Evolutionary conservation across 768 basidiomycete species (phyloP).

Genomic region (Tylopilus sp.): DNA sequence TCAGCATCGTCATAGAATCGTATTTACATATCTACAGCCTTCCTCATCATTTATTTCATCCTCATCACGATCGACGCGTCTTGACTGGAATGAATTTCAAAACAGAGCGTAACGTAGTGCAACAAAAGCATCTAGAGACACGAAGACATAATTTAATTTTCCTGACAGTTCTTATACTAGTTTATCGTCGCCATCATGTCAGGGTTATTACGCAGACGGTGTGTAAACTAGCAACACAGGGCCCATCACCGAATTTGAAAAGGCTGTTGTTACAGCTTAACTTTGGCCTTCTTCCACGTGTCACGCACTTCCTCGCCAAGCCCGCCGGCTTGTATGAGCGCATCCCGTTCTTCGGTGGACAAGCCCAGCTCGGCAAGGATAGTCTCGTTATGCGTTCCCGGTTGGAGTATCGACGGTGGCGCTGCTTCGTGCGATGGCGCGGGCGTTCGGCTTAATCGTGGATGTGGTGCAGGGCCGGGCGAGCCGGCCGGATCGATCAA

Average conservation of each 20-base stretch:
- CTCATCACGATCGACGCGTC: background rate
- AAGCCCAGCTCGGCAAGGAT: constrained; percentile 53
- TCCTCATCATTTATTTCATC: background rate
- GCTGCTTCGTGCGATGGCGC: background rate
- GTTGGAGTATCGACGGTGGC: constrained; percentile 28
- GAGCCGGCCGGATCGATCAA: constrained; percentile 36
- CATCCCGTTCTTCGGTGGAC: constrained; percentile 35
- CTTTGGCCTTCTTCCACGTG: constrained; percentile 14
- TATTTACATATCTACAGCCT: background rate
- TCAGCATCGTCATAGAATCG: background rate
- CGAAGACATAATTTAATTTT: background rate
- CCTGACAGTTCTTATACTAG: background rate
- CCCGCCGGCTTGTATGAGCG: constrained; percentile 45
- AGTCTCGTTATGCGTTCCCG: constrained; percentile 53
- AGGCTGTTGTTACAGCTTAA: constrained; percentile 20
- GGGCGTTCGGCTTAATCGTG: constrained; percentile 38
- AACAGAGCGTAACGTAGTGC: constrained; percentile 5
- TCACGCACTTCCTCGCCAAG: constrained; percentile 36
- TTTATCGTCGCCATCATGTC: background rate
- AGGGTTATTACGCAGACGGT: background rate
- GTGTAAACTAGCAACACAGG: constrained; percentile 8
- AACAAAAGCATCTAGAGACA: constrained; percentile 12
- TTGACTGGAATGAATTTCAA: background rate
- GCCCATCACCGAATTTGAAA: background rate
- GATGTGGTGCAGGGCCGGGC: constrained; percentile 50